Percentiles rank a stretch among this genome's conserved stretches.
Evolutionary conservation across 345 rosid species (phyloP).

Genomic region (Eucalyptus lansdowneana): DNA sequence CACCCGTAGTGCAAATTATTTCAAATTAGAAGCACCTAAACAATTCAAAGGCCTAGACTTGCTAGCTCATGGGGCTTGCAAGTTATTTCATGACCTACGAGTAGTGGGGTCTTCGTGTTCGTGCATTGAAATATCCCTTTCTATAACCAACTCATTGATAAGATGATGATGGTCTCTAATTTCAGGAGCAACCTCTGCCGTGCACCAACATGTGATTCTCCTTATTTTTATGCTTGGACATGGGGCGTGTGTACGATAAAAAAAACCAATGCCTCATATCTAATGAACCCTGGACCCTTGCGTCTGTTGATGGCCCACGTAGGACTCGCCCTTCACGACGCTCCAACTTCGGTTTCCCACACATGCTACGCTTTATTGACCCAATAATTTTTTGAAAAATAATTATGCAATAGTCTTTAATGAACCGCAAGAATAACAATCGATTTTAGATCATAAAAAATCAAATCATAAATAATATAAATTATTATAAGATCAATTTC

Average conservation of each 20-base stretch:
- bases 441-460: too few relatives aligned
- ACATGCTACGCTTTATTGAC: too few relatives aligned
- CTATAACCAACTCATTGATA: not conserved
- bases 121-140: not conserved
- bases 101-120: not conserved
- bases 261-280: not conserved
- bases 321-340: not conserved
- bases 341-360: not conserved
- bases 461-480: too few relatives aligned
- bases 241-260: not conserved
- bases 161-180: not conserved
- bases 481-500: too few relatives aligned
- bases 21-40: not conserved
- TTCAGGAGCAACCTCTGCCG: not conserved
- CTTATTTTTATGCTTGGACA: not conserved
- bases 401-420: too few relatives aligned
- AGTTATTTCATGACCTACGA: not conserved
- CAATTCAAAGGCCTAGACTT: not conserved
- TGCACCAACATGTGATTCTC: not conserved
- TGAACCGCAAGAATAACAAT: too few relatives aligned
- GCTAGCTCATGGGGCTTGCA: not conserved
- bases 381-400: not conserved
- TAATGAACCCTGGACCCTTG: not conserved
- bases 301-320: not conserved
- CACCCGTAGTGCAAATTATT: fast-evolving